These are phyloP conservation scores for Lonicera japonica DNA, from an alignment of 129 eudicot genomes.

Conservation along the genomic window DNA sequence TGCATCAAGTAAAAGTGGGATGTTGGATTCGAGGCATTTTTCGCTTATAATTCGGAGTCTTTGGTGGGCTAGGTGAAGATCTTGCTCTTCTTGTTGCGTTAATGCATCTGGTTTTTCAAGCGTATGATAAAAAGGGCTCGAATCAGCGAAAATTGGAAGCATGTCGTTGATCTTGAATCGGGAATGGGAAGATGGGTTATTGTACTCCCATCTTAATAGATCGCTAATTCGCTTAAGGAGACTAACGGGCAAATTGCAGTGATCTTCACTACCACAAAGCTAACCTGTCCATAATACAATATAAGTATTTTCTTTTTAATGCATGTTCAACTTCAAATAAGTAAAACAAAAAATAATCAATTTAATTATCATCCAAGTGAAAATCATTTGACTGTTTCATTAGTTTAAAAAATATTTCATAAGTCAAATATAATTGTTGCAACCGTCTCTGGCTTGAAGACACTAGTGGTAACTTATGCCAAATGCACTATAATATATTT, in stretches of 20 bases:
- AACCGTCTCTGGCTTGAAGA: too few species aligned
- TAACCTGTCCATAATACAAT: slow-evolving; percentile 47
- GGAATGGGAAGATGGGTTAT: slow-evolving; percentile 41
- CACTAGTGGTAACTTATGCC: too few species aligned
- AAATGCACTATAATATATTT: too few species aligned
- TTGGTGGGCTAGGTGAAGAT: slow-evolving; percentile 57
- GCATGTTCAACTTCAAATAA: too few species aligned
- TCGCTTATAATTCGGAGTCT: slow-evolving; percentile 51
- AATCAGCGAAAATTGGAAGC: slow-evolving; percentile 64
- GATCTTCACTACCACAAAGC: slow-evolving; percentile 87
- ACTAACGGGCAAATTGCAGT: slow-evolving; percentile 67
- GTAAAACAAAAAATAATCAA: too few species aligned
- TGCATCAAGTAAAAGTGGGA: slow-evolving; percentile 81
- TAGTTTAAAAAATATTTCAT: too few species aligned
- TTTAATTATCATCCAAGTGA: too few species aligned
- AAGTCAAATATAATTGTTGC: too few species aligned
- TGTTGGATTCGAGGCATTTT: slow-evolving; percentile 45
- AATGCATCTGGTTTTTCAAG: slow-evolving; percentile 51
- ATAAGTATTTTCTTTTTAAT: not conserved
- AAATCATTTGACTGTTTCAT: too few species aligned
- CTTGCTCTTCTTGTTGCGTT: slow-evolving; percentile 61
- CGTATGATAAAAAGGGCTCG: slow-evolving; percentile 91
- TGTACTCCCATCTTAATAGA: slow-evolving; percentile 79
- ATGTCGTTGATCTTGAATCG: slow-evolving; percentile 72
- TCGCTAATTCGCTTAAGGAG: slow-evolving; percentile 75